Percentiles rank a stretch among this genome's conserved stretches.
Evolutionary conservation across 2,329 filamentous ascomycete genomes (phyloP).

Genomic region (Clonostachys rosea): DNA sequence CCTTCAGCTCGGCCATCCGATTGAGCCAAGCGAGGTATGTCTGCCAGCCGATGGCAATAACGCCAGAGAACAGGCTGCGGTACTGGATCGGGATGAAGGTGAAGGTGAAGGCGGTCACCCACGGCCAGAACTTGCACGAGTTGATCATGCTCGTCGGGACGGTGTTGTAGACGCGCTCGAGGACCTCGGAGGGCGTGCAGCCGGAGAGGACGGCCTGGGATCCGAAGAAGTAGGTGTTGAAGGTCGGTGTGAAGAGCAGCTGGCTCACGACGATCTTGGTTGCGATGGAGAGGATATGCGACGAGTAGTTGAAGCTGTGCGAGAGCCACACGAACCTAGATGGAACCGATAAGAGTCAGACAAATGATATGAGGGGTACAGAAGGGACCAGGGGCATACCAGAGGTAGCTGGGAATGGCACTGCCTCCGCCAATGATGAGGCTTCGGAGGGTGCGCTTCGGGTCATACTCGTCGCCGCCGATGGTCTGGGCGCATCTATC

Average conservation of each 20-base stretch:
- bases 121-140: slow-evolving; percentile 83
- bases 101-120: slow-evolving; percentile 81
- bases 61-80: slow-evolving; percentile 72
- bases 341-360: background rate
- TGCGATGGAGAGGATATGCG: slow-evolving; percentile 63
- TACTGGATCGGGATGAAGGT: slow-evolving; percentile 78
- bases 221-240: slow-evolving; percentile 81
- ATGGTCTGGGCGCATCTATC: slow-evolving; percentile 76
- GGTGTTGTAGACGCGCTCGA: slow-evolving; percentile 67
- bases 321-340: slow-evolving; percentile 75
- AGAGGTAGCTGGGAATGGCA: slow-evolving; percentile 76
- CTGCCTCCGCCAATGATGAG: slow-evolving; percentile 69
- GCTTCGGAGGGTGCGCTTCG: slow-evolving; percentile 53
- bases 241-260: slow-evolving; percentile 72
- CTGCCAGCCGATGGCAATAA: slow-evolving; percentile 86
- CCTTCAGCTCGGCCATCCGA: slow-evolving; percentile 57
- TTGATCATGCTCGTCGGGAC: slow-evolving; percentile 75
- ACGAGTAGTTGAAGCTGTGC: slow-evolving; percentile 78
- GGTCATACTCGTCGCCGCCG: slow-evolving; percentile 58
- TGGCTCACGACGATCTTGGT: slow-evolving; percentile 82
- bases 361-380: background rate
- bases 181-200: slow-evolving; percentile 56
- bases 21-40: slow-evolving; percentile 84
- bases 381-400: slow-evolving; percentile 45
- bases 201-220: slow-evolving; percentile 73